Percentiles rank a stretch among this genome's conserved stretches.
These are phyloP conservation scores for Capsicum pubescens DNA, from an alignment of 257 asterid species.

Conservation along the genomic window DNA sequence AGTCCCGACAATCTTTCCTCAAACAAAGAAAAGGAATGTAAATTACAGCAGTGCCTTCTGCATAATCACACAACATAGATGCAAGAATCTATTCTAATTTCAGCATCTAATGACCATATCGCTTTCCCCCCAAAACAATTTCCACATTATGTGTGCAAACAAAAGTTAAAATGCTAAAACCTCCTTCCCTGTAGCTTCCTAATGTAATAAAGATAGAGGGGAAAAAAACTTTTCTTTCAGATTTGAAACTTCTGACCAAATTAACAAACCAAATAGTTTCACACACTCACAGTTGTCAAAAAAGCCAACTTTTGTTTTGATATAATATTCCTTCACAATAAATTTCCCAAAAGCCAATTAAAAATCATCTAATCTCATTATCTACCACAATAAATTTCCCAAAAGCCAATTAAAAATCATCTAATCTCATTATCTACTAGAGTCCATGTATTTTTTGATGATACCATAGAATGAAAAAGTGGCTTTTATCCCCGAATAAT, in stretches of 20 bases:
- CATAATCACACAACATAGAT: neutral
- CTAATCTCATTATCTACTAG: neutral
- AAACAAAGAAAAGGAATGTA: neutral
- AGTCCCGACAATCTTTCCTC: neutral
- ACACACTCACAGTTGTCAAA: neutral
- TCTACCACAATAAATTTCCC: neutral
- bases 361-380: neutral
- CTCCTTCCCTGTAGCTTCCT: constrained; percentile 13
- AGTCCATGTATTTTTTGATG: neutral
- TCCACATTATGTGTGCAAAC: neutral
- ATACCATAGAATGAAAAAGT: neutral
- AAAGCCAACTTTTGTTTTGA: neutral
- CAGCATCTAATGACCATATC: neutral
- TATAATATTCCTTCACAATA: neutral
- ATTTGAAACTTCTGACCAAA: neutral
- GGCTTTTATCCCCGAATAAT: neutral
- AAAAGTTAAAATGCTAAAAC: neutral
- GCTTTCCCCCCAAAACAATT: neutral
- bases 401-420: neutral
- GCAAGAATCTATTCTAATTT: neutral
- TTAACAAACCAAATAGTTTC: neutral
- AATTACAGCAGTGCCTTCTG: neutral
- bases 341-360: neutral
- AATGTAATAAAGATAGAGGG: neutral
- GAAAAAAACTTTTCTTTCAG: neutral